These are phyloP conservation scores for Colletotrichum lindemuthianum DNA, from an alignment of 2,329 filamentous ascomycete genomes.

Conservation along the genomic window DNA sequence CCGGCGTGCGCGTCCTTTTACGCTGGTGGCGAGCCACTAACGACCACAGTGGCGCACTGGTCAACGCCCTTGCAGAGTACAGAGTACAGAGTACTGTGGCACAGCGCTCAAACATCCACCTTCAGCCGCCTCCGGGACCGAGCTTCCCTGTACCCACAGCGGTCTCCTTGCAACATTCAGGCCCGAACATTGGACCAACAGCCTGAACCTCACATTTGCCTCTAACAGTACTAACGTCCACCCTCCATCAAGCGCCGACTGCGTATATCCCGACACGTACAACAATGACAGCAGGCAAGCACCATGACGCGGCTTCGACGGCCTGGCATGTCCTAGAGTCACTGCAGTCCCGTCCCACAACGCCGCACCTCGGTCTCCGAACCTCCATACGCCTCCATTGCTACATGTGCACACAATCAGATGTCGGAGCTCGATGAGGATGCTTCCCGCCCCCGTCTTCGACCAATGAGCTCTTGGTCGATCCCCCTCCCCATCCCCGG, in stretches of 20 bases:
- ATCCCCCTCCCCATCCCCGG: conserved; percentile 21
- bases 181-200: conserved; percentile 16
- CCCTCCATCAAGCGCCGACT: conserved; percentile 5
- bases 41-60: not conserved
- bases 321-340: conserved; percentile 2
- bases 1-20: conserved; percentile 25
- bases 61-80: too few relatives aligned
- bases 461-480: conserved; percentile 28
- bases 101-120: conserved; percentile 1
- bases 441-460: conserved; percentile 11
- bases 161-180: conserved; percentile 12
- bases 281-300: conserved; percentile 9
- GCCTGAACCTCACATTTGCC: conserved; percentile 5
- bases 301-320: conserved; percentile 15
- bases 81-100: conserved; percentile 4
- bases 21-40: conserved; percentile 18
- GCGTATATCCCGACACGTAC: conserved; percentile 20
- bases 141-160: conserved; percentile 9
- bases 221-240: not conserved
- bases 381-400: not conserved
- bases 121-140: conserved; percentile 27
- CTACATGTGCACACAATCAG: not conserved
- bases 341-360: conserved; percentile 1
- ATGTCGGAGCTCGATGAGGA: conserved; percentile 23
- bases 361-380: conserved; percentile 14